phyloP scores from a whole-genome alignment of 169 alveolate genomes.

The Pseudocohnilembus persalinus region DNA sequence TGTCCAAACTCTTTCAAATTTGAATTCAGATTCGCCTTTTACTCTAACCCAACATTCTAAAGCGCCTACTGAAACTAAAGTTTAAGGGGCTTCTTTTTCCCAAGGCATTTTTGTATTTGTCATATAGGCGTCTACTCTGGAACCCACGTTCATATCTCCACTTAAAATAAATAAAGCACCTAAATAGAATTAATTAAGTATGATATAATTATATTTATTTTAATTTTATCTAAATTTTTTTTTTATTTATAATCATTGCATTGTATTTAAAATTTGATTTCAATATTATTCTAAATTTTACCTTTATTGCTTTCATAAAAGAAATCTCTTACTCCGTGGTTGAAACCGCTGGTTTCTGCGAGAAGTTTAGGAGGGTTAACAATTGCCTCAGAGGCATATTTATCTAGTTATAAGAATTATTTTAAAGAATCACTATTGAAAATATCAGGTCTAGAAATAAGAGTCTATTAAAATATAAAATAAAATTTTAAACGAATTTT shows the following conservation, averaged over 20 bases:
- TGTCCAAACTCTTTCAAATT: constrained; percentile 48
- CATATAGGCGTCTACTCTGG: constrained; percentile 80
- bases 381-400: constrained; percentile 64
- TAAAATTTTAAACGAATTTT: no score
- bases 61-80: constrained; percentile 45
- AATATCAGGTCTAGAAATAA: constrained; percentile 60
- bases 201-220: no score
- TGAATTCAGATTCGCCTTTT: constrained; percentile 25
- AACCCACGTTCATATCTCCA: constrained; percentile 81
- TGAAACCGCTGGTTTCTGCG: constrained; percentile 61
- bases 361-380: constrained; percentile 70
- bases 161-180: constrained; percentile 67
- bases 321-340: constrained; percentile 80
- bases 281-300: not conserved
- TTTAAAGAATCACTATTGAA: constrained; percentile 38
- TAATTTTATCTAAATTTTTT: not conserved
- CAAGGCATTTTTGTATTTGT: constrained; percentile 69
- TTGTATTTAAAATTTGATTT: no score
- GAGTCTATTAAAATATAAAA: constrained; percentile 26
- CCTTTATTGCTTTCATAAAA: constrained; percentile 46
- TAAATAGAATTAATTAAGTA: no score
- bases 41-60: constrained; percentile 44
- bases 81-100: constrained; percentile 51
- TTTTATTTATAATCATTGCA: constrained; percentile 27
- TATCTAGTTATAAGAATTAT: constrained; percentile 59